Base-by-base conservation (phyloP, 768 basidiomycete genomes). In the Termitomyces bulborhizus region DNA sequence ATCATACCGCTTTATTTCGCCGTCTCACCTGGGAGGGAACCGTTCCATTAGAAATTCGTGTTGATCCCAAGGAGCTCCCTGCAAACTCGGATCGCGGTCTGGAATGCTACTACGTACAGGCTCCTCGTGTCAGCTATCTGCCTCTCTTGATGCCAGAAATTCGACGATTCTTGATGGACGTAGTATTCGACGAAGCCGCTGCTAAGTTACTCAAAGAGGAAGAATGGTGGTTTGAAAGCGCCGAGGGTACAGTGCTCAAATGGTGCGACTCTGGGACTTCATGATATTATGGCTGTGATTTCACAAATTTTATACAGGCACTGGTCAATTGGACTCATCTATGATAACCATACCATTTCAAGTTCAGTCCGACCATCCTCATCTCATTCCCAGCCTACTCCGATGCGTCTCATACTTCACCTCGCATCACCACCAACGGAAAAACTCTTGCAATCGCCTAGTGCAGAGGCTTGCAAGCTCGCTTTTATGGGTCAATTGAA, bases 151-250 rank as follows among this genome's bases (percentile, higher is more conserved):
- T 98, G 65, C 87, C 93, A 3, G 93, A 97, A 65, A 82, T 99
- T 56, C 82, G 87, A 56, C 81, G 85, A 62, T 93, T 93, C 70
- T 78, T 98, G 58, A 85, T 90, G 76, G 91, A 97, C 60, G 85
- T 98, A 53, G 90, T 95, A 12, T 87, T 98, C 64, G 93, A 97
- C 65, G 93, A 96, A 63, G 78, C 82, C 36, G 85, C 87, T 31
- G 84, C 84, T 4, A 85, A 85, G 57, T 63, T 77, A 9, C 71
- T 95, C 57, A 89, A 88, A 65, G 91, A 94, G 60, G 89, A 91
- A 55, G 90, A 95, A 51, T 93, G 96, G 90, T 98, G 96, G 97
- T 97, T 99, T 68, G 93, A 97, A 71, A 88, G 85, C 58, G 88
- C 90, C 51, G 88, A 85, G 60, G 90, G 91, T 31, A 81, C 78